Base-by-base conservation (phyloP, 1,139 yeast species). In the Nakaseomyces bracarensis region DNA sequence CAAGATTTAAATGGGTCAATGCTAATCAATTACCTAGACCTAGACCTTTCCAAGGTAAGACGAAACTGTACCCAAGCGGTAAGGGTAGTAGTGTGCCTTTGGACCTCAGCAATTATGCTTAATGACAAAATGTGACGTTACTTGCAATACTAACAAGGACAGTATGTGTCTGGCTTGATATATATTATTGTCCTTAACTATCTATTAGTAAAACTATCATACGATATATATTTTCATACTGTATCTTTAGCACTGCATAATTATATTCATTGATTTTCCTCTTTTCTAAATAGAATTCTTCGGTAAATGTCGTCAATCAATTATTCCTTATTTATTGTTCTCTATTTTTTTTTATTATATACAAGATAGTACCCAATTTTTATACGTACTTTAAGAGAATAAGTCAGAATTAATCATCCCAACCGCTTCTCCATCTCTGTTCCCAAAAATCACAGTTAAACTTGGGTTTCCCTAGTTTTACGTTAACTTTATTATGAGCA, bases 51-150 rank as follows among this genome's bases (percentile, higher is more conserved):
- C 79, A 76, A 42, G 82, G 77, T 10, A 73, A 71, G 42, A 73
- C 72, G 44, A 87, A 89, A 60, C 67, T 86, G 51, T 91, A 91
- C 64, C 96, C 96, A 11, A 85, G 96, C 66, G 97, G 98, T 6
- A 75, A 96, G 57, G 98, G 98, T 2, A 78, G 89, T 23, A 85
- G 96, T 25, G 94, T 91, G 31, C 97, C 97, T 1, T 68, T 91
- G 52, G 79, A 86, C 53, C 67, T 89, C 18, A 27, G 26, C 15
- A 49, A 65, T 75, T 39, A 41, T 66, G 34, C 73, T 44, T 43
- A 43, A 51, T 18, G 31, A 28, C 19, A 28, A 28, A 4, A 14
- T 28, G 11, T 28, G 19, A 14, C 6, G n/a, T 13, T 5, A 28
- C 19, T n/a, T 28, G 14, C 7, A 15, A 22, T 7, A 22, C 25